Percentiles rank a stretch among this genome's conserved stretches.
These are phyloP conservation scores for Exophiala oligosperma DNA, from an alignment of 2,329 filamentous ascomycete genomes.

Conservation along the genomic window DNA sequence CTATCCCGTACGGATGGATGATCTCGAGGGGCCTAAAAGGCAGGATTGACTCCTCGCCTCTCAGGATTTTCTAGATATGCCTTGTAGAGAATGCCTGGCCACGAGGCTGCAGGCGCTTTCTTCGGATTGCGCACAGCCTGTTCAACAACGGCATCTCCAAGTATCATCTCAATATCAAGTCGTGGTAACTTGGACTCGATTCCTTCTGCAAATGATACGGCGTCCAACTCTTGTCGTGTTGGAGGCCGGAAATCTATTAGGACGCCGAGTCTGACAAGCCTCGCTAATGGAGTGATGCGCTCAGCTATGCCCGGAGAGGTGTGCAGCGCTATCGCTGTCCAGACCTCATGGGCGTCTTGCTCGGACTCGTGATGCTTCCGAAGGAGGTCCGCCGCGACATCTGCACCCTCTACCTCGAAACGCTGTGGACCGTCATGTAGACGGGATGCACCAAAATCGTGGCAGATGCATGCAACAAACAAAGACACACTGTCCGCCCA, in stretches of 20 bases:
- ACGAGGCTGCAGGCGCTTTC: constrained; percentile 43
- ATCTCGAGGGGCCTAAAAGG: constrained; percentile 22
- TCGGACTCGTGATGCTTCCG: constrained; percentile 12
- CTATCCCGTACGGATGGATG: neutral
- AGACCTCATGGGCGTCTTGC: constrained; percentile 41
- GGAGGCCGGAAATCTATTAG: constrained; percentile 41
- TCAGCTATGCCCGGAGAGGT: constrained; percentile 48
- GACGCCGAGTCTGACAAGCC: constrained; percentile 40
- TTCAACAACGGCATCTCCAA: constrained; percentile 44
- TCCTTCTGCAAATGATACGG: constrained; percentile 23
- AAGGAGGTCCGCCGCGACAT: constrained; percentile 41
- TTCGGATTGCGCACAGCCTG: constrained; percentile 38
- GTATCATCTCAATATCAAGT: constrained; percentile 43
- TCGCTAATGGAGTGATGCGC: constrained; percentile 40
- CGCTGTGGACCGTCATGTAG: constrained; percentile 37
- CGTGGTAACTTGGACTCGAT: constrained; percentile 35
- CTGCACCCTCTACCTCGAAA: constrained; percentile 49
- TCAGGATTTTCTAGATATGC: constrained; percentile 29
- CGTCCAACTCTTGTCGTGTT: constrained; percentile 23
- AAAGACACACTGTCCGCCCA: constrained; percentile 28
- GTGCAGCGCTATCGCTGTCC: constrained; percentile 48
- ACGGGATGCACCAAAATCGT: constrained; percentile 36
- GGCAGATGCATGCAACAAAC: constrained; percentile 36
- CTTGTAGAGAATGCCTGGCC: constrained; percentile 35
- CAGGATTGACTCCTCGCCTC: constrained; percentile 31